A percentile compares a stretch with the other conserved stretches of the same genome.
These are phyloP conservation scores for Aphanomyces stellatus DNA, from an alignment of 352 stramenopile genomes.

Conservation along the genomic window DNA sequence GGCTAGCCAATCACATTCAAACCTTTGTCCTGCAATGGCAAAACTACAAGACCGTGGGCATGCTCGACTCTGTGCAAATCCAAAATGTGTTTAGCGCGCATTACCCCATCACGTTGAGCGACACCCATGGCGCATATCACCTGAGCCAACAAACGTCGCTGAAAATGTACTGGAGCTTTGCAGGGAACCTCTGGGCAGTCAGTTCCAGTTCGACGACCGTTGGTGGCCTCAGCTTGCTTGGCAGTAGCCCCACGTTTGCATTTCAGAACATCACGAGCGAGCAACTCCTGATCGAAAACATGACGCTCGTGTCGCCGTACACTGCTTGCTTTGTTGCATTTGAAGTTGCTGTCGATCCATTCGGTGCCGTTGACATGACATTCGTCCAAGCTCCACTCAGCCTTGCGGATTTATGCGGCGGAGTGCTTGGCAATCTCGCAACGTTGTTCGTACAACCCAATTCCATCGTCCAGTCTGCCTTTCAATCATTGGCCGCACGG, in stretches of 20 bases:
- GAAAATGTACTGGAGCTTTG: slow-evolving; percentile 15
- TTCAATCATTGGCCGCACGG: neutral
- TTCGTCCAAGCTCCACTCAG: neutral
- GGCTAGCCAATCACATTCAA: neutral
- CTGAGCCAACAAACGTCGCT: neutral
- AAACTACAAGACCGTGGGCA: neutral
- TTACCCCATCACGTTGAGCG: neutral
- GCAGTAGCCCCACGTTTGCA: neutral
- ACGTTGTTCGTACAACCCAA: neutral
- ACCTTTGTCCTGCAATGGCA: slow-evolving; percentile 8
- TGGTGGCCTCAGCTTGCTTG: neutral
- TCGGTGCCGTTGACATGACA: slow-evolving; percentile 13
- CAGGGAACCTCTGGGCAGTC: slow-evolving; percentile 12
- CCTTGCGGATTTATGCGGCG: neutral
- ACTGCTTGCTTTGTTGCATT: neutral
- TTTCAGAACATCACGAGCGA: slow-evolving; percentile 1
- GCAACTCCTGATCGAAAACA: neutral
- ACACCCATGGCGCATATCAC: neutral
- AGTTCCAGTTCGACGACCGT: neutral
- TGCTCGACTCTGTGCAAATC: neutral
- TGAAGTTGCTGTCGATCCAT: neutral
- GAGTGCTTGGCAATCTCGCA: neutral
- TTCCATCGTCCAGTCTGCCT: neutral
- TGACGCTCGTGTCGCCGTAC: neutral
- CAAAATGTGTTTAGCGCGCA: neutral